These are phyloP conservation scores for Candida patagonica DNA, from an alignment of 805 yeast genomes.

Conservation along the genomic window DNA sequence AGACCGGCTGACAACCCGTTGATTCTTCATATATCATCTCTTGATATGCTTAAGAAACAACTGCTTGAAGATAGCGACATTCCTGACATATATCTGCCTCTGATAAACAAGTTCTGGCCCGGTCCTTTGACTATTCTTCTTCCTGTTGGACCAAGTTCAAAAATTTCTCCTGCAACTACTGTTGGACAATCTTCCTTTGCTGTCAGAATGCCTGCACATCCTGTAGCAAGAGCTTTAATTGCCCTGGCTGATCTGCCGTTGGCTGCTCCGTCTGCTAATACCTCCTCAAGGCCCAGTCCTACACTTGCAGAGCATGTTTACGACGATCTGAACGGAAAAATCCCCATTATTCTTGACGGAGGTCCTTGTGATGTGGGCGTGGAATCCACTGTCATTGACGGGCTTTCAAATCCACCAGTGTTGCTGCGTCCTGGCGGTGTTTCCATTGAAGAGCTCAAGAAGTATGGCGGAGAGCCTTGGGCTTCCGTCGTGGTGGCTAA, in stretches of 20 bases:
- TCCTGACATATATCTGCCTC: constrained; percentile 57
- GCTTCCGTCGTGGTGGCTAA: constrained; percentile 49
- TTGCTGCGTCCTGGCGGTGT: constrained; percentile 92
- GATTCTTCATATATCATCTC: constrained; percentile 79
- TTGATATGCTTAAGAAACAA: constrained; percentile 56
- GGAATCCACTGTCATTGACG: constrained; percentile 92
- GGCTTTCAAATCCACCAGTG: constrained; percentile 76
- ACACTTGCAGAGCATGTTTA: constrained; percentile 80
- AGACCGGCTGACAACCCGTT: constrained; percentile 94
- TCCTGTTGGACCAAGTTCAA: constrained; percentile 35
- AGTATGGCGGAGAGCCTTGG: constrained; percentile 66
- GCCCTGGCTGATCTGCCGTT: constrained; percentile 77
- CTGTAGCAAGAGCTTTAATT: constrained; percentile 84
- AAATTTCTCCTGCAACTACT: constrained; percentile 65
- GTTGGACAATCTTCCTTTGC: constrained; percentile 88
- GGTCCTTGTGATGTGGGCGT: constrained; percentile 84
- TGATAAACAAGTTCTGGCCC: constrained; percentile 79
- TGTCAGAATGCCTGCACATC: constrained; percentile 78
- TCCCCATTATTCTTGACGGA: constrained; percentile 84
- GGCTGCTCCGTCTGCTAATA: constrained; percentile 97
- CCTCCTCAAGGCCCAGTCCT: constrained; percentile 92
- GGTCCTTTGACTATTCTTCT: constrained; percentile 87
- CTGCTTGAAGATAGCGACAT: constrained; percentile 37
- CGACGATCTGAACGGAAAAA: constrained; percentile 67
- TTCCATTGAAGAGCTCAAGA: constrained; percentile 61